Evolutionary conservation across 2,329 filamentous ascomycete genomes (phyloP), one percentile per base, ranked within the genome.

Genomic region (Phyllosticta citrichinensis): DNA sequence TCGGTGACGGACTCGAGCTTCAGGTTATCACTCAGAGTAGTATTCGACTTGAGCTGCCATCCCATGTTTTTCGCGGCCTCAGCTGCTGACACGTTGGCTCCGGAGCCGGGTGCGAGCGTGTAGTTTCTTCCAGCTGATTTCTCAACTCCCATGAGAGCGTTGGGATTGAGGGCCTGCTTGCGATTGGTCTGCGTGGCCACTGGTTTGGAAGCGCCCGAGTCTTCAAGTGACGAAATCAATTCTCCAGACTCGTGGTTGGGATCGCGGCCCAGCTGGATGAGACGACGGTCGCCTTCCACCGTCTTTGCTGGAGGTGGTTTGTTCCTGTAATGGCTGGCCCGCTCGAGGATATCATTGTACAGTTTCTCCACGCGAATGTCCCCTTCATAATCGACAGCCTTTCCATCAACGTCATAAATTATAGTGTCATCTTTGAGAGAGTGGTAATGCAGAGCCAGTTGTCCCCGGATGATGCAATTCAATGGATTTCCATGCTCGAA

Each of bases 401-500:
- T 84, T 53, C 90, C 90, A 67, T 87, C 87, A 58, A 82, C 83
- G 75, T 99, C 95, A 76, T 97, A 97, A 10, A 99, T 86, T 9
- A 91, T 94, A 17, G 93, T 93, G 62, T 86, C 82, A 67, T 87
- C 85, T 65, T 86, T 87, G 63, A 99, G 79, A 24, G 87, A 80
- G 73, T 97, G 91, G 71, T 96, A 97, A 17, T 86, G 86, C 20
- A 99, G 81, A 25, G 88, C 89, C 56, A 99, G 81, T 74, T 99
- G 95, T 17, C 90, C 92, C 66, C 94, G 87, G 61, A 99, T 86
- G 63, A 99, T 85, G 56, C 92, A 84, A 71, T 97, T 95, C 67
- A 99, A 77, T 5, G 94, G 94, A 68, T 99, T 99, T 19, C 95
- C 95, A 65, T 90, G 85, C 66, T 97, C 91, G 71, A 97, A 99